These are phyloP conservation scores for Cucumis melo DNA, from an alignment of 306 rosid species.

Conservation along the genomic window DNA sequence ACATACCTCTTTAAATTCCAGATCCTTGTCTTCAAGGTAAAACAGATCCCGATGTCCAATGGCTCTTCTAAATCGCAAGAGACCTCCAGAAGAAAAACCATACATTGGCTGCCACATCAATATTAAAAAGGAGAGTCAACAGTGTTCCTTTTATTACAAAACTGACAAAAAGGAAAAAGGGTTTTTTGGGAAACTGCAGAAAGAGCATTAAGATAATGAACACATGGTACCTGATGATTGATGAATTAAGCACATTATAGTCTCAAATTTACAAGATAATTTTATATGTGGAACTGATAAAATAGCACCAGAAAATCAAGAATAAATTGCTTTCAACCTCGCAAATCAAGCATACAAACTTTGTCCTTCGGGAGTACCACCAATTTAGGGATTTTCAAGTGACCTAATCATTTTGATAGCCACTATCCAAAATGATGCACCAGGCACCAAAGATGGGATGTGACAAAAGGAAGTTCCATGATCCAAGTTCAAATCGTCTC, in stretches of 20 bases:
- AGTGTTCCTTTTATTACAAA: not conserved
- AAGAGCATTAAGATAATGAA: not conserved
- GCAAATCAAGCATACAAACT: not conserved
- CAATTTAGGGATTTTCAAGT: not conserved
- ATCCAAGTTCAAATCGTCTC: not conserved
- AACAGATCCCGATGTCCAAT: constrained; percentile 80
- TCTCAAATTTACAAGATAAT: not conserved
- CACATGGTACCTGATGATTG: not conserved
- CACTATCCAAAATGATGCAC: not conserved
- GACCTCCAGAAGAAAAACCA: constrained; percentile 60
- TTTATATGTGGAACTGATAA: not conserved
- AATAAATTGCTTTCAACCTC: not conserved
- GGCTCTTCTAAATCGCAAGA: constrained; percentile 67
- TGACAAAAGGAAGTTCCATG: not conserved
- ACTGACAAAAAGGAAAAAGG: not conserved
- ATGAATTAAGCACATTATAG: not conserved
- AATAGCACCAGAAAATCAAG: not conserved
- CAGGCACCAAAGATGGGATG: not conserved
- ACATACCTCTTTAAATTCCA: constrained; percentile 83
- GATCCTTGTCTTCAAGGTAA: constrained; percentile 85
- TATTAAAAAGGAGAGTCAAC: not conserved
- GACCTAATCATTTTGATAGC: not conserved
- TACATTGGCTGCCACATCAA: constrained; percentile 52
- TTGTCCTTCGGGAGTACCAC: not conserved
- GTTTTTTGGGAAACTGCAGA: not conserved